Conservation (phyloP, 305 asterid genomes). For the Petunia hybrid region DNA sequence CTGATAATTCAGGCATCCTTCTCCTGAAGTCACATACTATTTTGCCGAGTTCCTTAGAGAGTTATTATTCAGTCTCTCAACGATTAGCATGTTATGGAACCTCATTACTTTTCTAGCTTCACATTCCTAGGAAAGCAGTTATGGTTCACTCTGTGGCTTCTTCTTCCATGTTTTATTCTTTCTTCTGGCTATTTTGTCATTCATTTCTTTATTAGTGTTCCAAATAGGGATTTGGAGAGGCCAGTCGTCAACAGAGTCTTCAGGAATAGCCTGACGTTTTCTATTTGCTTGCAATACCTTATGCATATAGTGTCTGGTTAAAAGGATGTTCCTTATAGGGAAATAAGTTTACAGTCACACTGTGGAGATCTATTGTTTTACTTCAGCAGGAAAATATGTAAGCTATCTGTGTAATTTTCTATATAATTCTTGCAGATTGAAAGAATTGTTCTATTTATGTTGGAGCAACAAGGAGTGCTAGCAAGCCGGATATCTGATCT, state of each 20-base stretch:
- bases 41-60: conserved; percentile 1
- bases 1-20: background rate
- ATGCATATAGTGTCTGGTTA: conserved; percentile 22
- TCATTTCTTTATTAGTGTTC: background rate
- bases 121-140: conserved; percentile 11
- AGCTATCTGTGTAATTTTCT: conserved; percentile 16
- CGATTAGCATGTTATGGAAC: conserved; percentile 3
- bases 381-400: background rate
- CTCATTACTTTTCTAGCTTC: background rate
- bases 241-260: background rate
- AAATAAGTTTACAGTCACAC: background rate
- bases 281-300: background rate
- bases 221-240: conserved; percentile 8
- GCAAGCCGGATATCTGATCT: conserved; percentile 83
- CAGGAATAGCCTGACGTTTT: conserved; percentile 3
- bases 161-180: conserved; percentile 22
- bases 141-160: conserved; percentile 18
- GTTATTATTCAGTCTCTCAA: conserved; percentile 10
- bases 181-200: conserved; percentile 13
- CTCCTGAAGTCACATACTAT: conserved; percentile 10
- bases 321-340: conserved; percentile 20
- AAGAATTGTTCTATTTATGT: conserved; percentile 89
- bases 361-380: background rate
- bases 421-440: conserved; percentile 72
- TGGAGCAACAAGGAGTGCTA: conserved; percentile 90